Percentiles rank a stretch among this genome's conserved stretches.
phyloP scores from a whole-genome alignment of 257 asterid species.

The Przewalskia tangutica region DNA sequence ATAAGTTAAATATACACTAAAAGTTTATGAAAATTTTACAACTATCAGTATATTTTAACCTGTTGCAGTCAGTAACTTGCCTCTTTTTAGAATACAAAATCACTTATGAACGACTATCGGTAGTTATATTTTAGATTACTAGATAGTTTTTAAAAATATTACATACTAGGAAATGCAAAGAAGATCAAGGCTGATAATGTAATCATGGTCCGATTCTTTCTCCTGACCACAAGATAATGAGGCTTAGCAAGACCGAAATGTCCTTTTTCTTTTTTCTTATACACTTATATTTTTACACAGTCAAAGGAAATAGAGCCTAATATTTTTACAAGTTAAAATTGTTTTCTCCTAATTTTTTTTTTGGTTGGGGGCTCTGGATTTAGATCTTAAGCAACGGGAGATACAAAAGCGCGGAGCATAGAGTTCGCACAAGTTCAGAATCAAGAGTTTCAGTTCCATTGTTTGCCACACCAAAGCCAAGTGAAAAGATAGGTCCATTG shows the following conservation, averaged over 20 bases:
- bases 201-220: no score
- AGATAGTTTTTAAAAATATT: neutral
- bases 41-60: neutral
- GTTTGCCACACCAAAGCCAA: constrained; percentile 20
- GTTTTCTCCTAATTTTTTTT: neutral
- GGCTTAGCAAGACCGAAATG: no score
- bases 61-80: neutral
- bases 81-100: no score
- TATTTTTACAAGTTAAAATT: neutral
- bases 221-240: no score
- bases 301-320: neutral
- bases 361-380: neutral
- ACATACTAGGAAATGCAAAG: no score
- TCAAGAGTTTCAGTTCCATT: constrained; percentile 31
- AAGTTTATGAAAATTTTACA: neutral
- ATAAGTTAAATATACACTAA: neutral
- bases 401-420: constrained; percentile 31
- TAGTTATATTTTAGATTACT: neutral
- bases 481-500: constrained; percentile 23
- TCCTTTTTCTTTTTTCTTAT: no score
- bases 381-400: constrained; percentile 33
- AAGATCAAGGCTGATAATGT: no score
- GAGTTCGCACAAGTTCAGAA: constrained; percentile 25
- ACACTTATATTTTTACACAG: neutral
- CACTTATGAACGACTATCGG: neutral